Base-by-base conservation (phyloP, 192 early-diverging fungal genomes). In the Haplosporangium gracile region DNA sequence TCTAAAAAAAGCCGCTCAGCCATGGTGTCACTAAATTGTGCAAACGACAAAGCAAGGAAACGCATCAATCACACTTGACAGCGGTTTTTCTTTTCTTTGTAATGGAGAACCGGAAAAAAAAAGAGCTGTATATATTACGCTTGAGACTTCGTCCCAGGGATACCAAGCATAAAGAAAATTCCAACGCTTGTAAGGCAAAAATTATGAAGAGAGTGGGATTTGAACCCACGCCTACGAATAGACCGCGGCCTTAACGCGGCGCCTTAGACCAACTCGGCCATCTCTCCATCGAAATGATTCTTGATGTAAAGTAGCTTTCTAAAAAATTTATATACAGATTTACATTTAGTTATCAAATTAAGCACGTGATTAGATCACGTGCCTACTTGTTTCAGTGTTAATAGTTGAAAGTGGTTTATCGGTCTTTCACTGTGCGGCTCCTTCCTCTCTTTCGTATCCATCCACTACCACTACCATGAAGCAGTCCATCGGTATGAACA, bases 221-320 rank as follows among this genome's bases (percentile, higher is more conserved):
- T 82, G 89, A 90, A 90, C 89, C 89, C 88, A 89, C 89, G 89
- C 89, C 89, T 85, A 82, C 82, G 79, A 80, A 81, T 85, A 85
- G 89, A 90, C 79, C 88, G 82, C 76, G 81, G 81, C 88, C 86
- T 89, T 82, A 90, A 88, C 81, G 72, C 82, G 89, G 80, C 90
- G 89, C 88, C 89, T 89, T 90, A 90, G 89, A 90, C 89, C 89
- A 88, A 88, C 86, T 88, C 86, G 86, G 86, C 86, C 86, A 88
- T 88, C 86, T 84, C 78, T 84, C 86, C 86, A 88, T 65, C 0
- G 5, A 7, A 75, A 32, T 3, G 1, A 10, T 7, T 4, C 24
- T 26, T 45, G 38, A 39, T 72, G 42, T 0, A 43, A 47, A 7
- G 7, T 1, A n/a, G n/a, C n/a, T n/a, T n/a, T n/a, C n/a, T n/a